Evolutionary conservation across 352 stramenopile species (phyloP).

Genomic region (Phytophthora quininea): DNA sequence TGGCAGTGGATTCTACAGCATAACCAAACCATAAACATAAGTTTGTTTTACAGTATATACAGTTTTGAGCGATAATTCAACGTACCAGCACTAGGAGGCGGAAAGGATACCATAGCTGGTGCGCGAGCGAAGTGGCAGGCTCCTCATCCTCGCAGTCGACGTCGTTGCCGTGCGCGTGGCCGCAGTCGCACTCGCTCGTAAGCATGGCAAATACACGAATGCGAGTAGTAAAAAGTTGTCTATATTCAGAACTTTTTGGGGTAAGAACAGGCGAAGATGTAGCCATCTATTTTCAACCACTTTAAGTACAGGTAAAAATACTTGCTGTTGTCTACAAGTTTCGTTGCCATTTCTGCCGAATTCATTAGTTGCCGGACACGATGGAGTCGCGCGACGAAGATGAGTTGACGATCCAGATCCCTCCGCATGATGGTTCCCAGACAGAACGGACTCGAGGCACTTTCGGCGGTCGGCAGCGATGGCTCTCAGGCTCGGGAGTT

Average conservation of each 20-base stretch:
- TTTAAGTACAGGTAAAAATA: slow-evolving; percentile 2
- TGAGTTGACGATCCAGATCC: slow-evolving; percentile 77
- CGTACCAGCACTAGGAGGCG: slow-evolving; percentile 62
- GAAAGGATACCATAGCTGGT: slow-evolving; percentile 79
- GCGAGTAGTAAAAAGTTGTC: background rate
- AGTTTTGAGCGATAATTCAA: slow-evolving; percentile 6
- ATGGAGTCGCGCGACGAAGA: slow-evolving; percentile 68
- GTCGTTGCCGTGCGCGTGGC: slow-evolving; percentile 34
- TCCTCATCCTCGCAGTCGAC: slow-evolving; percentile 16
- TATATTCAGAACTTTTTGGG: background rate
- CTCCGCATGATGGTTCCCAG: slow-evolving; percentile 67
- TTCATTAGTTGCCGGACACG: too few relatives aligned
- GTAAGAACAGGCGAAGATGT: background rate
- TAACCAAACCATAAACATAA: background rate
- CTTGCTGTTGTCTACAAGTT: background rate
- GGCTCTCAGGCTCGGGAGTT: slow-evolving; percentile 42
- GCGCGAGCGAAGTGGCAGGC: slow-evolving; percentile 41
- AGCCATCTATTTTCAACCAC: slow-evolving; percentile 2
- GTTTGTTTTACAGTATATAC: background rate
- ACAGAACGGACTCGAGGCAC: slow-evolving; percentile 72
- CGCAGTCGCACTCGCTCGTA: slow-evolving; percentile 35
- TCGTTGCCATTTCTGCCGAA: background rate
- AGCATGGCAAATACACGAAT: slow-evolving; percentile 27
- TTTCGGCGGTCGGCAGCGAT: slow-evolving; percentile 77
- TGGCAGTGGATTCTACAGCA: slow-evolving; percentile 59